phyloP scores from a whole-genome alignment of 768 basidiomycete genomes.

The Postia placenta region DNA sequence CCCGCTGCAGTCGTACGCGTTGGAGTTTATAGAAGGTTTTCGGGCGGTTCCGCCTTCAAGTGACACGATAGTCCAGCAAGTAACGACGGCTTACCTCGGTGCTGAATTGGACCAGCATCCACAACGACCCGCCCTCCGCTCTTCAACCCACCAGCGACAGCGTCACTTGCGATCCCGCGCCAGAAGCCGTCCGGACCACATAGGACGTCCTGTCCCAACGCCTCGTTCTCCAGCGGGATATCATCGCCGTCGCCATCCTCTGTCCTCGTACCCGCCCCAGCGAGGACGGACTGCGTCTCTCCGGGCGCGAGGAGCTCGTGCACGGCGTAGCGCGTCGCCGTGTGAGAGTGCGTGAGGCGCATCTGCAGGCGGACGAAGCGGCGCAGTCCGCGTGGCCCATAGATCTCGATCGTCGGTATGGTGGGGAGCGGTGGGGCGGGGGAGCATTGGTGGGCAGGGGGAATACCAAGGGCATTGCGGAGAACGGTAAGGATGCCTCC shows the following conservation, averaged over 20 bases:
- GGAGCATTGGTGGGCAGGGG: conserved; percentile 27
- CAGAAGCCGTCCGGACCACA: conserved; percentile 58
- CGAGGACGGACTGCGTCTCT: conserved; percentile 40
- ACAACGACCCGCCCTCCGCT: conserved; percentile 33
- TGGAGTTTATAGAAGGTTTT: too few species aligned
- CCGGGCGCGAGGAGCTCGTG: conserved; percentile 64
- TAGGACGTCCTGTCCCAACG: conserved; percentile 52
- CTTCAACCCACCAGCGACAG: neutral
- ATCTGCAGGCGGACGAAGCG: conserved; percentile 66
- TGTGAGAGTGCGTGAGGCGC: conserved; percentile 57
- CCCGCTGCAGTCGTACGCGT: too few species aligned
- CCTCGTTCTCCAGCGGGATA: conserved; percentile 58
- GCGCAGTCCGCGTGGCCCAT: conserved; percentile 76
- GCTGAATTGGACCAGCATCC: conserved; percentile 70
- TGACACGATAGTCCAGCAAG: too few species aligned
- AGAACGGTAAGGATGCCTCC: conserved; percentile 70
- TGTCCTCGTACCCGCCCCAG: neutral
- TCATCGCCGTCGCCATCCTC: conserved; percentile 15
- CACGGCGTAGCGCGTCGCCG: conserved; percentile 60
- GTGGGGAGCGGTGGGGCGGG: conserved; percentile 1
- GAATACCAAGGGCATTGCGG: conserved; percentile 45
- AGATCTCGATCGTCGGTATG: conserved; percentile 57
- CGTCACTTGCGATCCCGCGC: conserved; percentile 38
- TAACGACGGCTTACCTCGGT: conserved; percentile 71
- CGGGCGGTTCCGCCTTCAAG: too few species aligned